Evolutionary conservation across 495 filamentous ascomycete genomes (phyloP).

Genomic region (Neurospora sp.): DNA sequence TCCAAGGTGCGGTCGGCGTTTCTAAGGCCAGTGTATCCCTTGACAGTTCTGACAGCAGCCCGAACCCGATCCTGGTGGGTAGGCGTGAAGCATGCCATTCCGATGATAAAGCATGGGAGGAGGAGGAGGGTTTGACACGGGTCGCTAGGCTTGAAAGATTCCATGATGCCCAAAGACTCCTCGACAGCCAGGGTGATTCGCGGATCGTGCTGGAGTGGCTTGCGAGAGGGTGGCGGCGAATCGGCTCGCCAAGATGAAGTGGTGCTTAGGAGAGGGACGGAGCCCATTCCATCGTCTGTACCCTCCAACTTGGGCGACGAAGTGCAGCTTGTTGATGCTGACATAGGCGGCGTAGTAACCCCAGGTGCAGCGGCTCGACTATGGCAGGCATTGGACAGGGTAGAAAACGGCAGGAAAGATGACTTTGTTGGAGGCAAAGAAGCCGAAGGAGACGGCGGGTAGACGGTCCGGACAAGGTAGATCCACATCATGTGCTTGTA

Average conservation of each 20-base stretch:
- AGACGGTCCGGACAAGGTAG: slow-evolving; percentile 78
- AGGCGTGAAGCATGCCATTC: slow-evolving; percentile 67
- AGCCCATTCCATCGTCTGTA: neutral
- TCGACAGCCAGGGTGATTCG: slow-evolving; percentile 69
- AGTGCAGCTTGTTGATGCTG: slow-evolving; percentile 31
- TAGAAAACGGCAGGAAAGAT: slow-evolving; percentile 16
- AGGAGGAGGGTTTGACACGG: slow-evolving; percentile 68
- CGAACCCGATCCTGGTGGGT: slow-evolving; percentile 60
- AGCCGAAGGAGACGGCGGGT: slow-evolving; percentile 42
- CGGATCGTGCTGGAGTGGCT: slow-evolving; percentile 37
- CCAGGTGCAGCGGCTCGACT: slow-evolving; percentile 9
- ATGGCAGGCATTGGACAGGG: slow-evolving; percentile 3
- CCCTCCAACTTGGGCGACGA: slow-evolving; percentile 21
- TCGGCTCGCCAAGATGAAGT: slow-evolving; percentile 9
- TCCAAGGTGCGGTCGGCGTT: slow-evolving; percentile 69
- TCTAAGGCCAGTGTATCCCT: slow-evolving; percentile 67
- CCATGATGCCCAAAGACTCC: slow-evolving; percentile 57
- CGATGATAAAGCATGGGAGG: slow-evolving; percentile 80
- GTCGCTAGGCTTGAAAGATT: slow-evolving; percentile 47
- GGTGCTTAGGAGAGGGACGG: neutral
- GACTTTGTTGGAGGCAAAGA: slow-evolving; percentile 15
- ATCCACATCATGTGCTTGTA: slow-evolving; percentile 90
- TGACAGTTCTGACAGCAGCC: slow-evolving; percentile 56
- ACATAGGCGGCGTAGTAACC: slow-evolving; percentile 29
- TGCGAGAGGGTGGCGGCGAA: slow-evolving; percentile 43